Evolutionary conservation across 179 eudicot species (phyloP), one percentile per base, ranked within the genome.

Genomic region (Patellifolia procumbens): DNA sequence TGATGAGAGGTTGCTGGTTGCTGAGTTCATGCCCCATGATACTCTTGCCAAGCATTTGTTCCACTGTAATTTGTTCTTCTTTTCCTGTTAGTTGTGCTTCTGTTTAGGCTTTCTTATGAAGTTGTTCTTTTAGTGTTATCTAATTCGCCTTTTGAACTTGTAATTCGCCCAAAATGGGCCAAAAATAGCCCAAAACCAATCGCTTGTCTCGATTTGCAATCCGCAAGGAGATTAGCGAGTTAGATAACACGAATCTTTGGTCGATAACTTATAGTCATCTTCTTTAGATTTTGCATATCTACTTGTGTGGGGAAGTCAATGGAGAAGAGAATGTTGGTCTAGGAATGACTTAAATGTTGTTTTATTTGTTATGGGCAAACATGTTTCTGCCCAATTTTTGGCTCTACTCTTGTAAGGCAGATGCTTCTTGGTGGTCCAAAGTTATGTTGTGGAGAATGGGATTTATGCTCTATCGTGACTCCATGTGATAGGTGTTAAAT

Each of bases 1-100:
- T 60, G 97, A 94, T 73, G 97, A 94, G 83, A 92, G 97, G 84
- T 80, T 94, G 69, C 94, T 94, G 55, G 98, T 94, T 64, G 97
- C 98, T 69, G 98, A 94, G 84, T 94, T 77, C 81, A 92, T 94
- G 97, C 92, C 97, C 15, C 90, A 88, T 78, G 96, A 94, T 80
- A 92, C 95, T 29, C 94, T 94, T 76, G 96, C 98, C 26, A 94
- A 94, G 79, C 97, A 94, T 84, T 82, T 94, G 51, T 94, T 94
- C 81, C 97, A 94, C 88, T 94, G 97, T 94, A 89, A 78, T 68
- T 22, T 64, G 37, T 55, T 73, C 37, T 29, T 32, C 56, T 5
- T 45, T 66, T 51, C 13, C 26, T 63, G 15, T 49, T 70, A 45
- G 34, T 26, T 51, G 39, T 52, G 24, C 52, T 72, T 52, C 6